A percentile compares a stretch with the other conserved stretches of the same genome.
Evolutionary conservation across 1,284 basidiomycete species (phyloP).

Genomic region (Tausonia pullulans): DNA sequence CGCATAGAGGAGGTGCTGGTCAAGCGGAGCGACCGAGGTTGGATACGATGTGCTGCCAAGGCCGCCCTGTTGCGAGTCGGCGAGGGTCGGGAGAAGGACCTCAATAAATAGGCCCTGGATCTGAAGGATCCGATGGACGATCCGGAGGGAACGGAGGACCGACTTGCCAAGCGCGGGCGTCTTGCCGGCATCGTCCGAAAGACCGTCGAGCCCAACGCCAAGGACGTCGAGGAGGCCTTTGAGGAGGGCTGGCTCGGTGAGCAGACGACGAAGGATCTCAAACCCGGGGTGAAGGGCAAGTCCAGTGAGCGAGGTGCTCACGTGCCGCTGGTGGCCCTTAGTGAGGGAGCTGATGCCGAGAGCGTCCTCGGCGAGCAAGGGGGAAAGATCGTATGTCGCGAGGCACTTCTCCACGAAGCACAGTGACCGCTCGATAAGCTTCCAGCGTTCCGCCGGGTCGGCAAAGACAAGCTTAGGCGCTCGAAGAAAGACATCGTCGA

Average conservation of each 20-base stretch:
- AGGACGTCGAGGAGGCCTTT: conserved; percentile 62
- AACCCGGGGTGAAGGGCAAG: conserved; percentile 68
- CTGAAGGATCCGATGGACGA: conserved; percentile 68
- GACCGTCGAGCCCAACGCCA: conserved; percentile 58
- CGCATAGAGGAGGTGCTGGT: conserved; percentile 68
- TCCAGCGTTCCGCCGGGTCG: conserved; percentile 68
- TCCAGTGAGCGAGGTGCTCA: conserved; percentile 20
- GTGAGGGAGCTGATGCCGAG: conserved; percentile 21
- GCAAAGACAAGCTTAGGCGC: conserved; percentile 54
- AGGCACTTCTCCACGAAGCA: conserved; percentile 75
- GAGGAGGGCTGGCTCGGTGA: conserved; percentile 62
- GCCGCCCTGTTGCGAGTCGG: conserved; percentile 50
- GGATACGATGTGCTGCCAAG: conserved; percentile 46
- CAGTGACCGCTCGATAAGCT: conserved; percentile 70
- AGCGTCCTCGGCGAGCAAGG: conserved; percentile 27
- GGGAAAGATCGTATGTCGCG: conserved; percentile 64
- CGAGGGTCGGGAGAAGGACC: conserved; percentile 66
- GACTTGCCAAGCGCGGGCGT: conserved; percentile 54
- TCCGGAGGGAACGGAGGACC: conserved; percentile 68
- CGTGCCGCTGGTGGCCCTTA: conserved; percentile 2
- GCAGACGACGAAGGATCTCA: conserved; percentile 66
- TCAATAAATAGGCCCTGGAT: conserved; percentile 84
- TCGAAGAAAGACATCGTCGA: conserved; percentile 70
- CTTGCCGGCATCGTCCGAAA: conserved; percentile 50
- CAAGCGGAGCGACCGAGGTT: conserved; percentile 50